phyloP scores from a whole-genome alignment of 2,329 filamentous ascomycete genomes.

The Fusarium penzigii region DNA sequence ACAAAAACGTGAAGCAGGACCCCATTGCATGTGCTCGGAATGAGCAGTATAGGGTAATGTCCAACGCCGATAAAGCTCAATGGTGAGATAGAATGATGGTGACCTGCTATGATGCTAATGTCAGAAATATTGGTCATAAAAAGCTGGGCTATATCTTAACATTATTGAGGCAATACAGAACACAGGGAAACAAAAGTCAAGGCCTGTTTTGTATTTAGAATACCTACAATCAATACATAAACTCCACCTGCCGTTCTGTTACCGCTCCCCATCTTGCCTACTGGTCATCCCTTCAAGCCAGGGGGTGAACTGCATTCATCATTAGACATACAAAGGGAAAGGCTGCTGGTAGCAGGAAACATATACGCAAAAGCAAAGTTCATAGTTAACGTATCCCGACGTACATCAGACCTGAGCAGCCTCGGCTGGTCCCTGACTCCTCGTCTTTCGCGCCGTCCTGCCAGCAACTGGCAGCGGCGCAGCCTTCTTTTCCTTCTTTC shows the following conservation, averaged over 20 bases:
- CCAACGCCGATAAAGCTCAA: too few relatives aligned
- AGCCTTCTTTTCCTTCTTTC: conserved; percentile 40
- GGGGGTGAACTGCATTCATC: not conserved
- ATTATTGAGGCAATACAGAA: not conserved
- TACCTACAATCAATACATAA: not conserved
- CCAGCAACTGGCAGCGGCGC: conserved; percentile 30
- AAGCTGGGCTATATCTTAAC: not conserved
- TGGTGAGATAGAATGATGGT: too few relatives aligned
- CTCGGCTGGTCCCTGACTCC: conserved; percentile 43
- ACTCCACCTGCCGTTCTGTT: not conserved
- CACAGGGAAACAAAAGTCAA: not conserved
- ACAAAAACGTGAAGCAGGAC: not conserved
- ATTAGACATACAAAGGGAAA: not conserved
- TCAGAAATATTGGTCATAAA: too few relatives aligned
- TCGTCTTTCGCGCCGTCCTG: conserved; percentile 43
- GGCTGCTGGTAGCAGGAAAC: not conserved
- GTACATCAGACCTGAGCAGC: conserved; percentile 11
- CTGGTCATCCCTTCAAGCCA: not conserved
- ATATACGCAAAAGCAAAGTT: not conserved
- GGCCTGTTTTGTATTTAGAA: not conserved
- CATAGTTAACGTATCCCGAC: not conserved
- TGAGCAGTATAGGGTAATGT: too few relatives aligned
- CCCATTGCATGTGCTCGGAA: too few relatives aligned
- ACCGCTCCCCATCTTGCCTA: not conserved
- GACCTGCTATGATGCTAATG: too few relatives aligned